phyloP scores from a whole-genome alignment of 164 flowering plant genomes.

The Euptelea pleiosperma region DNA sequence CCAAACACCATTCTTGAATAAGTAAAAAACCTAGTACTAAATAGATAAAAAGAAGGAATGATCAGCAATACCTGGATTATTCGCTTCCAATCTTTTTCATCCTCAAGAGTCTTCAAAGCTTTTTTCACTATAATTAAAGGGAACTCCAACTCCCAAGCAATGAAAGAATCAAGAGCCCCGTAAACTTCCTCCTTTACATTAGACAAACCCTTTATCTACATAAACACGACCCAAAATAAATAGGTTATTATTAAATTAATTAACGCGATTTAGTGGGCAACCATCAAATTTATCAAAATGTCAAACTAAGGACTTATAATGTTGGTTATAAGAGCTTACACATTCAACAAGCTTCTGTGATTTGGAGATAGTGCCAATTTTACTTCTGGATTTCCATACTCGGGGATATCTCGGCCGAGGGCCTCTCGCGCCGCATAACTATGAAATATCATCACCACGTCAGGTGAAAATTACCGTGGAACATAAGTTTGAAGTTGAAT shows the following conservation, averaged over 20 bases:
- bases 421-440: conserved; percentile 77
- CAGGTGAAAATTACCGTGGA: neutral
- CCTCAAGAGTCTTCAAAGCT: conserved; percentile 71
- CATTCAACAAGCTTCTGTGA: conserved; percentile 74
- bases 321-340: conserved; percentile 36
- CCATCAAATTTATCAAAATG: neutral
- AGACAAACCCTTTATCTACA: conserved; percentile 73
- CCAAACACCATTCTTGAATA: neutral
- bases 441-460: neutral
- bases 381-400: conserved; percentile 72
- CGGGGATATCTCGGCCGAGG: conserved; percentile 87
- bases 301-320: neutral
- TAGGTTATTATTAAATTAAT: neutral
- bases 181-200: conserved; percentile 96
- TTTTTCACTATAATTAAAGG: conserved; percentile 86
- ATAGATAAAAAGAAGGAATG: neutral
- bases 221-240: neutral
- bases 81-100: conserved; percentile 80
- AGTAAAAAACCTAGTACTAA: neutral
- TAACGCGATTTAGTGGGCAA: neutral
- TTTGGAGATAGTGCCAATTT: conserved; percentile 83
- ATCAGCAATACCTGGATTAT: conserved; percentile 67
- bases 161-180: conserved; percentile 94
- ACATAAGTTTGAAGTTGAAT: neutral
- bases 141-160: conserved; percentile 97